phyloP scores from a whole-genome alignment of 2,329 filamentous ascomycete genomes.

The Aspergillus sp. region DNA sequence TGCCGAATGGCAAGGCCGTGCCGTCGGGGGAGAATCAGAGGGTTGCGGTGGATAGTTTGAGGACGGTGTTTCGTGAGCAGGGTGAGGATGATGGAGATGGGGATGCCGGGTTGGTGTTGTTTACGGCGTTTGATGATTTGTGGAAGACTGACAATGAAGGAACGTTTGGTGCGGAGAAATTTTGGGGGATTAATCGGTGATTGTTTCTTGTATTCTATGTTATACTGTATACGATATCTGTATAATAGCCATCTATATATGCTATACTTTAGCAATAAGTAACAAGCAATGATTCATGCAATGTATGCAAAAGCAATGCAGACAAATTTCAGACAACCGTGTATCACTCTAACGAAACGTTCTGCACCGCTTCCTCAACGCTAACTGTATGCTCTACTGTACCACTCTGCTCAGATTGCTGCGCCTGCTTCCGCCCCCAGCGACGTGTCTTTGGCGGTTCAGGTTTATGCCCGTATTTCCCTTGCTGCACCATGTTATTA shows the following conservation, averaged over 20 bases:
- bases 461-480: conserved; percentile 28
- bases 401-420: conserved; percentile 2
- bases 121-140: conserved; percentile 69
- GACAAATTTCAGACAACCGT: not conserved
- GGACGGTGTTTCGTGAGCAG: conserved; percentile 46
- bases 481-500: not conserved
- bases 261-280: no score
- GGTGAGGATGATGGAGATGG: conserved; percentile 10
- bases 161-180: conserved; percentile 67
- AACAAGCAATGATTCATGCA: not conserved
- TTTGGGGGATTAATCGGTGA: conserved; percentile 58
- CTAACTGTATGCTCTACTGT: conserved; percentile 13
- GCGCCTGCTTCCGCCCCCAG: conserved; percentile 26
- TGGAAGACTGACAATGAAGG: conserved; percentile 64
- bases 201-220: not conserved
- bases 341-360: conserved; percentile 19
- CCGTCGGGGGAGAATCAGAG: conserved; percentile 62
- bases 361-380: conserved; percentile 30
- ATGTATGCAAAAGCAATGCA: not conserved
- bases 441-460: conserved; percentile 38
- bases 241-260: not conserved
- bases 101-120: conserved; percentile 53
- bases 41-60: conserved; percentile 59
- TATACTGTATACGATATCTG: not conserved
- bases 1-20: conserved; percentile 60